Evolutionary conservation across 352 stramenopile genomes (phyloP).

Genomic region (Aphanomyces euteiches): DNA sequence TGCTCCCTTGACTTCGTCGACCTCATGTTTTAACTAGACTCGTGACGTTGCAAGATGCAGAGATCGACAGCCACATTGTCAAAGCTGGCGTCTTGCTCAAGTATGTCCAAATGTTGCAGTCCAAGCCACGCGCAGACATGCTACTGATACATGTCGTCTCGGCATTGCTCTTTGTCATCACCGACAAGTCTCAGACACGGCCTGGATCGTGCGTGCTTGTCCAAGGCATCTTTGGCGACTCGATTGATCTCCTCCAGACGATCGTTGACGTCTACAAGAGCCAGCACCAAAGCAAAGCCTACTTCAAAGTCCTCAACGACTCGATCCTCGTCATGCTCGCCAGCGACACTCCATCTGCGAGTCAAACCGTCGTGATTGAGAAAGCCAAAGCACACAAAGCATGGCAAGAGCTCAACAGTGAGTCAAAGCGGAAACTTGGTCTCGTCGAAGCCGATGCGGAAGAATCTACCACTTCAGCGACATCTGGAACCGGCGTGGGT

Average conservation of each 20-base stretch:
- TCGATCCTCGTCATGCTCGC: conserved; percentile 27
- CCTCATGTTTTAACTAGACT: conserved; percentile 32
- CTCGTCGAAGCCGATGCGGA: background rate
- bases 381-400: conserved; percentile 3
- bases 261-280: conserved; percentile 26
- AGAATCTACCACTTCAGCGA: background rate
- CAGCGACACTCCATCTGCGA: conserved; percentile 20
- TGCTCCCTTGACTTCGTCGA: background rate
- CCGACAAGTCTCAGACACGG: conserved; percentile 58
- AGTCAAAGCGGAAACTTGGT: conserved; percentile 21
- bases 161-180: conserved; percentile 71
- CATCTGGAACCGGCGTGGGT: background rate
- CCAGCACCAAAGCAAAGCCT: conserved; percentile 25
- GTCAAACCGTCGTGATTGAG: conserved; percentile 8
- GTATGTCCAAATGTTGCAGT: conserved; percentile 65
- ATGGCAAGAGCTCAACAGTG: conserved; percentile 27
- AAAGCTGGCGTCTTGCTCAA: conserved; percentile 51
- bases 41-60: conserved; percentile 58
- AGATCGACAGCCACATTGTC: conserved; percentile 64
- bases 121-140: conserved; percentile 77
- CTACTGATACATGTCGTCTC: conserved; percentile 82
- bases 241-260: conserved; percentile 18
- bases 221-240: conserved; percentile 56
- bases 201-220: conserved; percentile 69
- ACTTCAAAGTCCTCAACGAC: conserved; percentile 31